Conservation (phyloP, 2,329 filamentous ascomycete species). For the Aaosphaeria pasadenensis region DNA sequence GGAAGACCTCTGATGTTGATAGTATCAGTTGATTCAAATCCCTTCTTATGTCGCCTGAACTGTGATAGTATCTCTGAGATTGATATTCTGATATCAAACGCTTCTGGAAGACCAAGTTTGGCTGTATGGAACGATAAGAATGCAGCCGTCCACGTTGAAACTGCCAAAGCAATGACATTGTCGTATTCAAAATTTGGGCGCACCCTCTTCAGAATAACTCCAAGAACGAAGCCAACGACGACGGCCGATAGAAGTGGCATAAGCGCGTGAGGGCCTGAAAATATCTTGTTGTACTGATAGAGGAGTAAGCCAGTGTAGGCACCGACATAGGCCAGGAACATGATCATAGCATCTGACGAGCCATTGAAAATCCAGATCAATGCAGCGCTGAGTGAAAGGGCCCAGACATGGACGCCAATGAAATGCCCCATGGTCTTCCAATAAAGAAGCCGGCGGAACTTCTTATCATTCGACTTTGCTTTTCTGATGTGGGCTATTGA, state of each 20-base stretch:
- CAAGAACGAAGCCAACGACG: slow-evolving; percentile 46
- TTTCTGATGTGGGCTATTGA: slow-evolving; percentile 43
- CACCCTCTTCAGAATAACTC: slow-evolving; percentile 43
- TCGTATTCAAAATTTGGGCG: slow-evolving; percentile 43
- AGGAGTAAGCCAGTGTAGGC: slow-evolving; percentile 53
- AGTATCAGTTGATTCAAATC: slow-evolving; percentile 14
- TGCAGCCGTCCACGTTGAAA: slow-evolving; percentile 52
- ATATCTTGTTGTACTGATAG: slow-evolving; percentile 51
- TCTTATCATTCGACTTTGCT: slow-evolving; percentile 45
- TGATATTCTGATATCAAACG: slow-evolving; percentile 24
- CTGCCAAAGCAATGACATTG: slow-evolving; percentile 48
- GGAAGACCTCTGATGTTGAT: slow-evolving; percentile 23
- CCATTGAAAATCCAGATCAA: slow-evolving; percentile 54
- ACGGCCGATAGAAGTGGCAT: slow-evolving; percentile 48
- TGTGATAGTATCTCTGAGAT: slow-evolving; percentile 17
- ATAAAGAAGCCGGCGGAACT: slow-evolving; percentile 49
- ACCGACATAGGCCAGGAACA: slow-evolving; percentile 50
- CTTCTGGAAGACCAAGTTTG: slow-evolving; percentile 47
- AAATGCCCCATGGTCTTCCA: slow-evolving; percentile 50
- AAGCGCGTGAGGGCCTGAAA: slow-evolving; percentile 48
- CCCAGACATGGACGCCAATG: slow-evolving; percentile 53
- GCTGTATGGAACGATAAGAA: slow-evolving; percentile 48
- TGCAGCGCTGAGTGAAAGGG: slow-evolving; percentile 47
- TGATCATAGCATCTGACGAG: slow-evolving; percentile 41
- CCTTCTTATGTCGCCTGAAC: slow-evolving; percentile 9